These are phyloP conservation scores for Digitaria exilis DNA, from an alignment of 202 grass and related monocot genomes.

Conservation along the genomic window DNA sequence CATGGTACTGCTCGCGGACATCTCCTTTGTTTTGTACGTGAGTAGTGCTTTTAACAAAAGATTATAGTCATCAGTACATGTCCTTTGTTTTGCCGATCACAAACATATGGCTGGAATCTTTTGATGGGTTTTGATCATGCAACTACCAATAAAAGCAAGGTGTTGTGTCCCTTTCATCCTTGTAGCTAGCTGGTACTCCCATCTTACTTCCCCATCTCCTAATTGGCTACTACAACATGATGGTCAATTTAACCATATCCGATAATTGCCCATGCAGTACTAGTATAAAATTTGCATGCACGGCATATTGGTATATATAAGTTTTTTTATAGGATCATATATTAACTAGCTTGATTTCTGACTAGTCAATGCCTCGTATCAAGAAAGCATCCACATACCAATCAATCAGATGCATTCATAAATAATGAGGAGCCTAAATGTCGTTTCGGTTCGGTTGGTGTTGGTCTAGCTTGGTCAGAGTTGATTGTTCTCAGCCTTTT, in stretches of 20 bases:
- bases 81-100: not conserved
- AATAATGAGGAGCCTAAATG: not conserved
- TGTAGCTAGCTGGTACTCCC: not conserved
- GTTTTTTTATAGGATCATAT: not conserved
- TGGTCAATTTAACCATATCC: not conserved
- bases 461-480: not conserved
- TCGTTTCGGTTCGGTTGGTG: not conserved
- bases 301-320: not conserved
- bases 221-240: not conserved
- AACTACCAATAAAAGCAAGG: slow-evolving; percentile 30
- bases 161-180: slow-evolving; percentile 25
- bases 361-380: slow-evolving; percentile 2
- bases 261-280: not conserved
- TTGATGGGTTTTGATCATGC: not conserved
- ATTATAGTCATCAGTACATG: not conserved
- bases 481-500: slow-evolving; percentile 1
- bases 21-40: not conserved
- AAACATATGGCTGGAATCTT: not conserved
- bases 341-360: not conserved
- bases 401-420: not conserved
- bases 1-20: not conserved
- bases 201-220: not conserved
- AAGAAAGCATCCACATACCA: not conserved
- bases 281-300: not conserved
- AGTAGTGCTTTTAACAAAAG: too few species aligned